phyloP scores from a whole-genome alignment of 495 filamentous ascomycete genomes.

The Neurospora sp. region DNA sequence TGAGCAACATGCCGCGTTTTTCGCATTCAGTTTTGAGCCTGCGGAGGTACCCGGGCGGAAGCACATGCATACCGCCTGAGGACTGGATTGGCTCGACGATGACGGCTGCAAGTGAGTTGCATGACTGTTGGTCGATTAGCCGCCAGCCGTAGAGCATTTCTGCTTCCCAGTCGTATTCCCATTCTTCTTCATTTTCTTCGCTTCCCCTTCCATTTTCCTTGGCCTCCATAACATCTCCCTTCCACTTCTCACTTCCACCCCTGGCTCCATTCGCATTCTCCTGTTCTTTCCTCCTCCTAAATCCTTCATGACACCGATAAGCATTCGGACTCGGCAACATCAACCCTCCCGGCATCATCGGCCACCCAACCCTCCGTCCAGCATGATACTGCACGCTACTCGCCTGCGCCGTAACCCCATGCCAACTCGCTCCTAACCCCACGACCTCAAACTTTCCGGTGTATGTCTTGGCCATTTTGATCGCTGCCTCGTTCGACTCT shows the following conservation, averaged over 20 bases:
- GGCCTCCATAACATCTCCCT: too few relatives aligned
- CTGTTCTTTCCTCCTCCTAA: conserved; percentile 32
- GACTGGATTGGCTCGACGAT: conserved; percentile 47
- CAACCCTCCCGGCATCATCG: conserved; percentile 22
- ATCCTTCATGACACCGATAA: conserved; percentile 40
- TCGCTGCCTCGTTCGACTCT: conserved; percentile 45
- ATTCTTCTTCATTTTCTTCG: conserved; percentile 34
- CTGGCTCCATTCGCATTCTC: too few relatives aligned
- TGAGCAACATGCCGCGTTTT: conserved; percentile 41
- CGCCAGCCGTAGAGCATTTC: conserved; percentile 46
- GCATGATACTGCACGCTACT: conserved; percentile 36
- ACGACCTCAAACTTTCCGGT: conserved; percentile 50
- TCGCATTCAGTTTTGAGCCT: conserved; percentile 38
- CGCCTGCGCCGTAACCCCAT: conserved; percentile 40
- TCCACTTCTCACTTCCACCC: too few relatives aligned
- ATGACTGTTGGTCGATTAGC: conserved; percentile 41
- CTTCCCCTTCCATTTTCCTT: too few relatives aligned
- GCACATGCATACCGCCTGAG: conserved; percentile 39
- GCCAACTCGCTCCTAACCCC: conserved; percentile 41
- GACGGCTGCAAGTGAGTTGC: conserved; percentile 44
- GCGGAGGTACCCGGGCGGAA: conserved; percentile 36
- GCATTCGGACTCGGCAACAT: conserved; percentile 44
- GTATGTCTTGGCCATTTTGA: conserved; percentile 46
- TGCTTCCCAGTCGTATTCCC: conserved; percentile 47
- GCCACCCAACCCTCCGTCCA: conserved; percentile 34